Evolutionary conservation across 345 rosid genomes (phyloP).

Genomic region (Sonneratia alba): DNA sequence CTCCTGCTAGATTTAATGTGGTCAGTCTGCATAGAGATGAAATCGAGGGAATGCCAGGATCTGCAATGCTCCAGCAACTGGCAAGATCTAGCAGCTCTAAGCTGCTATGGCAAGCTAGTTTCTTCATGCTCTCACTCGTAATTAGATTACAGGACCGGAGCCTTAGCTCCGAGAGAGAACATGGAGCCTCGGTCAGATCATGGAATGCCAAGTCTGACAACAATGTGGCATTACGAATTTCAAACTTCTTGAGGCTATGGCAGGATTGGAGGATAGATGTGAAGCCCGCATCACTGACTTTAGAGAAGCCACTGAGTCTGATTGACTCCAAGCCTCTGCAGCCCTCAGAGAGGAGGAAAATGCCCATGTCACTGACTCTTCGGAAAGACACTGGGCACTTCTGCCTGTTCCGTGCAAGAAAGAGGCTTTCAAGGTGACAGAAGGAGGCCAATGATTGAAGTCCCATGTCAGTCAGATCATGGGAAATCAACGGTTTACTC

Average conservation of each 20-base stretch:
- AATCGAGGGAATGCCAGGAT: conserved; percentile 40
- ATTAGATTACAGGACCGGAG: conserved; percentile 43
- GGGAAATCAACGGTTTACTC: conserved; percentile 21
- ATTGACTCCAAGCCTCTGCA: conserved; percentile 47
- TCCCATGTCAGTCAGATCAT: conserved; percentile 47
- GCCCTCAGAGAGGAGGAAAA: conserved; percentile 52
- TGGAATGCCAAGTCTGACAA: conserved; percentile 66
- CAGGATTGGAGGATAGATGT: conserved; percentile 54
- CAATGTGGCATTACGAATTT: conserved; percentile 39
- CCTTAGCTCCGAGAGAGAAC: conserved; percentile 47
- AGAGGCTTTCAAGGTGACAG: conserved; percentile 33
- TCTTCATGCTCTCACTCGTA: conserved; percentile 68
- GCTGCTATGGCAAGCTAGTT: conserved; percentile 31
- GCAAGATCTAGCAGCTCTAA: conserved; percentile 53
- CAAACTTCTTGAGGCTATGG: conserved; percentile 42
- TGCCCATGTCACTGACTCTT: conserved; percentile 64
- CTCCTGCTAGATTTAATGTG: conserved; percentile 45
- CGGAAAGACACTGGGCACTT: conserved; percentile 41
- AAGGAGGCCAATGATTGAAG: conserved; percentile 41
- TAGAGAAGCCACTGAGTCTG: conserved; percentile 47
- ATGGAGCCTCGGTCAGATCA: conserved; percentile 35
- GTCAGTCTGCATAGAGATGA: conserved; percentile 37
- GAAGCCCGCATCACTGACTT: conserved; percentile 68
- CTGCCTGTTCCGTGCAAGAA: conserved; percentile 39
- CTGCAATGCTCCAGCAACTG: conserved; percentile 56